Conservation (phyloP, 768 basidiomycete species). For the Artomyces pyxidatus region DNA sequence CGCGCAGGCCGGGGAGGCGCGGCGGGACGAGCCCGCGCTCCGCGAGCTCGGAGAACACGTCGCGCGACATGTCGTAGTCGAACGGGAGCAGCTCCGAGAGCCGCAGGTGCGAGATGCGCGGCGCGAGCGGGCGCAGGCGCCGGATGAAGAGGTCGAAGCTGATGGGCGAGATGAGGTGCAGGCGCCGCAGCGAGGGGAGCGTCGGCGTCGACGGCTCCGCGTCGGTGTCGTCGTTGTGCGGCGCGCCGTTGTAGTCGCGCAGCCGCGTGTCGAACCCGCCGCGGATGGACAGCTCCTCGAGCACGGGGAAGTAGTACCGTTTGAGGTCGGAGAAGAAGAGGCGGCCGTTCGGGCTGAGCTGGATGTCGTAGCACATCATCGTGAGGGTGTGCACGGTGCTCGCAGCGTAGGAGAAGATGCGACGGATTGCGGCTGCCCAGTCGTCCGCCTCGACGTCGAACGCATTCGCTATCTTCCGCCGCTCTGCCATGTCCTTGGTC, state of each 20-base stretch:
- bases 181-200: conserved; percentile 7
- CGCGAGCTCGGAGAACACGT: conserved; percentile 13
- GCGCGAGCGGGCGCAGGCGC: conserved; percentile 12
- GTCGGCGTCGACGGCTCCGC: background rate
- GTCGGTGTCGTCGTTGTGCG: background rate
- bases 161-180: conserved; percentile 15
- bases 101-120: conserved; percentile 8
- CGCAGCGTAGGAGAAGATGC: conserved; percentile 12
- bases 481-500: conserved; percentile 8
- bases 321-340: conserved; percentile 14
- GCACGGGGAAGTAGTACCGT: conserved; percentile 6
- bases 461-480: conserved; percentile 3
- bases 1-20: conserved; percentile 5
- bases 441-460: conserved; percentile 13
- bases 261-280: conserved; percentile 14
- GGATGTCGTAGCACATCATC: conserved; percentile 15
- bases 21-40: conserved; percentile 12
- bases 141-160: conserved; percentile 14
- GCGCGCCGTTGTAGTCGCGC: conserved; percentile 5
- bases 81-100: conserved; percentile 16
- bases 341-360: conserved; percentile 11
- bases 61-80: conserved; percentile 11
- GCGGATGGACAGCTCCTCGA: conserved; percentile 13
- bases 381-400: conserved; percentile 12
- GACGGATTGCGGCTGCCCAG: conserved; percentile 9